Base-by-base conservation (phyloP, 2,329 filamentous ascomycete genomes). In the Chalaropsis thielavioides region DNA sequence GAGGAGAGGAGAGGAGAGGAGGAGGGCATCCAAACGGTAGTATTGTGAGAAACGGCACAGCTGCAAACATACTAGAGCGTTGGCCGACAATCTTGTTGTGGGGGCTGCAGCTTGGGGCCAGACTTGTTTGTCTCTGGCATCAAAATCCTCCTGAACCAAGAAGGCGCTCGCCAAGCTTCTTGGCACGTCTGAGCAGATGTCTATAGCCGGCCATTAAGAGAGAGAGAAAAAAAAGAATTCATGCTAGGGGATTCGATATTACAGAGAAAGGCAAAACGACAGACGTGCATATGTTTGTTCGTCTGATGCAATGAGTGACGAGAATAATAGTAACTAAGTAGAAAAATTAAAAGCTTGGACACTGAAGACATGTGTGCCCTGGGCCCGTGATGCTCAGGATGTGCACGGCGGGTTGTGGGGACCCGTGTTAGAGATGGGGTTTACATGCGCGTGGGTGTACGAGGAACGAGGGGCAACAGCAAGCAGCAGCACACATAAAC, bases 331-430 rank as follows among this genome's bases (percentile, higher is more conserved):
- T 11, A 19, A 61, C 24, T 4, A 61, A 61, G 5, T 58, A 43
- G 11, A 22, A 38, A 46, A 63, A 58, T 35, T 54, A 59, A n/a
- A 35, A 62, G 41, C 15, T 15, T 49, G 10, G 35, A 56, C 35
- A 61, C 38, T n/a, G 35, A 44, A 46, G 56, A 59, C 43, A 7
- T 56, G 24, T 19, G 24, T 56, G 51, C 51, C 51, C 51, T 56
- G 51, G 24, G 51, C 51, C 51, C 43, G 22, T 41, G 49, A 44
- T 59, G 49, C 38, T 27, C 40, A 64, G 63, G 51, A 60, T 64
- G 54, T 59, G 59, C 38, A 44, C 4, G 31, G 24, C 51, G 31
- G 31, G 31, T 56, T 27, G 51, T 56, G 51, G 15, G 7, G 46
- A 49, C 11, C 46, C 46, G 46, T 24, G 46, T 49, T 19, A 49